Evolutionary conservation across 305 asterid species (phyloP).

Genomic region (Rubia balearica): DNA sequence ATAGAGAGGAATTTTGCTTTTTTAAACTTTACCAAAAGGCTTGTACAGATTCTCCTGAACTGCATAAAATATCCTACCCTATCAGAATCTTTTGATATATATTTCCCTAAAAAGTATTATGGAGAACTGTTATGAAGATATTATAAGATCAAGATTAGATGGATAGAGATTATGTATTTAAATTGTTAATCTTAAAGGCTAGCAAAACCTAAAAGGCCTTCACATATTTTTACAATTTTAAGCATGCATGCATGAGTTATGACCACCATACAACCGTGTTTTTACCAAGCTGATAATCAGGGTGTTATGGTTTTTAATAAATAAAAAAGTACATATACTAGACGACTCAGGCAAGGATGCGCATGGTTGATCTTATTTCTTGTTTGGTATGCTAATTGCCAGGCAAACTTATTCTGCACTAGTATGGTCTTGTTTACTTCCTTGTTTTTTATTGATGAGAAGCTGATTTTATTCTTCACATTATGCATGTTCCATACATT

Average conservation of each 20-base stretch:
- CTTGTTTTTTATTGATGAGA: slow-evolving; percentile 6
- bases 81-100: slow-evolving; percentile 38
- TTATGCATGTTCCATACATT: slow-evolving; percentile 4
- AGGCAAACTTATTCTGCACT: slow-evolving; percentile 27
- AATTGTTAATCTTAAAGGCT: neutral
- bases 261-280: slow-evolving; percentile 1
- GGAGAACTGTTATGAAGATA: slow-evolving; percentile 29
- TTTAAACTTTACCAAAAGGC: slow-evolving; percentile 42
- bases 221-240: slow-evolving; percentile 14
- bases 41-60: slow-evolving; percentile 52
- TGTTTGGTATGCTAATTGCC: neutral
- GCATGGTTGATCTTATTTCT: slow-evolving; percentile 15
- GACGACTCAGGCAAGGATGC: slow-evolving; percentile 5
- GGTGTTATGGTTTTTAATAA: neutral
- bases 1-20: slow-evolving; percentile 42
- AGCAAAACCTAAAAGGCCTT: slow-evolving; percentile 6
- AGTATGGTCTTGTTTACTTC: neutral
- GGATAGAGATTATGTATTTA: slow-evolving; percentile 7
- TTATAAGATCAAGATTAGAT: slow-evolving; percentile 13
- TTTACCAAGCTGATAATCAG: slow-evolving; percentile 9
- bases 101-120: slow-evolving; percentile 33
- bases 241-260: slow-evolving; percentile 7
- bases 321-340: neutral
- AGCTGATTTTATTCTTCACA: slow-evolving; percentile 21
- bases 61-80: slow-evolving; percentile 42